Evolutionary conservation across 176 grass and related monocot genomes (phyloP).

Genomic region (Oropetium thomaeum): DNA sequence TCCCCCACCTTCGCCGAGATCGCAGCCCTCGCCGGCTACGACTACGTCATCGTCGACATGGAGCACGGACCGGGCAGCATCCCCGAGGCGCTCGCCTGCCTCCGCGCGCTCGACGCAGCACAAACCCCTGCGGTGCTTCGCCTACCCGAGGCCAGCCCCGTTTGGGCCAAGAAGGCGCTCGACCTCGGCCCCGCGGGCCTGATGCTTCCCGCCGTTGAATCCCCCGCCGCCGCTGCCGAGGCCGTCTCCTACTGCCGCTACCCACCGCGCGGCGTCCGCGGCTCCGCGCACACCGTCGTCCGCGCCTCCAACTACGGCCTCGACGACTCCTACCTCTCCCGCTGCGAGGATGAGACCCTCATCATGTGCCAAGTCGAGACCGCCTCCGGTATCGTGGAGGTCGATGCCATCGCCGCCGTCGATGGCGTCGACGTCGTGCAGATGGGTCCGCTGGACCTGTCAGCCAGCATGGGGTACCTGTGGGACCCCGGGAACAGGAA

Average conservation of each 20-base stretch:
- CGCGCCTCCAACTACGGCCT: slow-evolving; percentile 84
- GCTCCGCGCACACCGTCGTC: slow-evolving; percentile 80
- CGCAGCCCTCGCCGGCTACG: slow-evolving; percentile 79
- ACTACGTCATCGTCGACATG: slow-evolving; percentile 87
- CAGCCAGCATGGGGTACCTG: slow-evolving; percentile 87
- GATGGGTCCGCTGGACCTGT: slow-evolving; percentile 82
- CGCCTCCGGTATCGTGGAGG: slow-evolving; percentile 41
- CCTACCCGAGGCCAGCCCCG: slow-evolving; percentile 57
- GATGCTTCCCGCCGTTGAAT: slow-evolving; percentile 75
- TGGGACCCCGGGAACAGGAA: slow-evolving; percentile 93
- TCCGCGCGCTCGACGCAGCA: slow-evolving; percentile 77
- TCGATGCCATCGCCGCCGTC: slow-evolving; percentile 77
- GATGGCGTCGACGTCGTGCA: slow-evolving; percentile 90
- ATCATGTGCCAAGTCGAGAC: slow-evolving; percentile 89
- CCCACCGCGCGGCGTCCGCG: slow-evolving; percentile 79
- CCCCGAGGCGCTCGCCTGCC: slow-evolving; percentile 71
- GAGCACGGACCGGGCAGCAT: slow-evolving; percentile 90
- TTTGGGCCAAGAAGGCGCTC: slow-evolving; percentile 93
- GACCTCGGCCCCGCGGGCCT: slow-evolving; percentile 83
- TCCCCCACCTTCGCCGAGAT: slow-evolving; percentile 80
- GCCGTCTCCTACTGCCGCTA: slow-evolving; percentile 63
- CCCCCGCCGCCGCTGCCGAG: slow-evolving; percentile 46
- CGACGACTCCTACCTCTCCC: slow-evolving; percentile 83
- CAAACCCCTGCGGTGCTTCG: slow-evolving; percentile 68
- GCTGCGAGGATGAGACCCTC: slow-evolving; percentile 80